A percentile compares a stretch with the other conserved stretches of the same genome.
Conservation (phyloP, 495 filamentous ascomycete species). For the Physcia stellaris region DNA sequence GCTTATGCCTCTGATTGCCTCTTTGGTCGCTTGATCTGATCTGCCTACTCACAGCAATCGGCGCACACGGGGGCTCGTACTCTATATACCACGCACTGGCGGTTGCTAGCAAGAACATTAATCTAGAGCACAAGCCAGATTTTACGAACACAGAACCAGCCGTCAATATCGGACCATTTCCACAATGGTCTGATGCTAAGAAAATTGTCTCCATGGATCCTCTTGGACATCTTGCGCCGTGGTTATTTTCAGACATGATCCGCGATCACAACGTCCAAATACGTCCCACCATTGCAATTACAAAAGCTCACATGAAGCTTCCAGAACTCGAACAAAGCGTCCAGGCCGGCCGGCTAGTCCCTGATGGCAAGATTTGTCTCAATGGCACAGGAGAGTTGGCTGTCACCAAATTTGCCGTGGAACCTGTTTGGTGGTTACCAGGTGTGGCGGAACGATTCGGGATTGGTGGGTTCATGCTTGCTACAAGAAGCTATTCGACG, state of each 20-base stretch:
- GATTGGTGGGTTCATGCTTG: conserved; percentile 41
- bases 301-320: conserved; percentile 91
- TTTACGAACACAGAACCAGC: conserved; percentile 92
- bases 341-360: conserved; percentile 57
- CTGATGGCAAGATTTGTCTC: conserved; percentile 84
- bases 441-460: conserved; percentile 92
- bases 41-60: conserved; percentile 36
- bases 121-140: conserved; percentile 74
- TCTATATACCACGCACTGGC: conserved; percentile 93
- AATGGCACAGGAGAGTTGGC: conserved; percentile 73
- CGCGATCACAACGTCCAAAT: conserved; percentile 66
- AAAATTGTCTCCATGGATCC: conserved; percentile 99
- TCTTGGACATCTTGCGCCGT: conserved; percentile 76
- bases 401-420: conserved; percentile 93
- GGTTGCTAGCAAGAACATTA: conserved; percentile 78
- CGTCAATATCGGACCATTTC: conserved; percentile 72
- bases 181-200: conserved; percentile 77
- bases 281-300: conserved; percentile 87
- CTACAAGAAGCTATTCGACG: not conserved
- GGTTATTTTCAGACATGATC: conserved; percentile 58
- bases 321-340: conserved; percentile 88
- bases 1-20: no score
- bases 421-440: conserved; percentile 92
- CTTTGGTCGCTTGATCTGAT: no score
- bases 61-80: conserved; percentile 94